These are phyloP conservation scores for Eimeria nieschulzi DNA, from an alignment of 169 alveolate species.

Conservation along the genomic window DNA sequence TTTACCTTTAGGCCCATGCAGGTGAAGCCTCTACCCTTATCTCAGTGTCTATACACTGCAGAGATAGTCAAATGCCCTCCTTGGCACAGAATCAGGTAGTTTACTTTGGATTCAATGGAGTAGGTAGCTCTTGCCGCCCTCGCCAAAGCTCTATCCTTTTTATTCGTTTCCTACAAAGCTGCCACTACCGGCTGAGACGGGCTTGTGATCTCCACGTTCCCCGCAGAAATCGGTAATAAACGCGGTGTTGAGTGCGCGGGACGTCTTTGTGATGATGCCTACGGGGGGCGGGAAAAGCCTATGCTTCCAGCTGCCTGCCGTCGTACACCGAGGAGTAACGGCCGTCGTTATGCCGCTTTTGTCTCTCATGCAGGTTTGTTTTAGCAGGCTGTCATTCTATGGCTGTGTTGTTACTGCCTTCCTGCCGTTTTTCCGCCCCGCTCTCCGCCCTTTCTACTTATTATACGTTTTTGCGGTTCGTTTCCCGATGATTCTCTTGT, in stretches of 20 bases:
- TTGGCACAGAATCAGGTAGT: neutral
- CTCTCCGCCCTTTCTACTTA: neutral
- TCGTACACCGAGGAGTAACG: slow-evolving; percentile 89
- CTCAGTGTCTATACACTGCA: neutral
- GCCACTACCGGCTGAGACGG: neutral
- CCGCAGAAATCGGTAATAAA: slow-evolving; percentile 93
- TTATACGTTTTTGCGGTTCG: neutral
- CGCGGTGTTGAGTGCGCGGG: slow-evolving; percentile 91
- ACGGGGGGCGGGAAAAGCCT: slow-evolving; percentile 98
- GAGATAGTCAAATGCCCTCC: neutral
- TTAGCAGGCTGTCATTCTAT: neutral
- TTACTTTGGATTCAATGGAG: neutral
- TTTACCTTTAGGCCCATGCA: slow-evolving; percentile 66
- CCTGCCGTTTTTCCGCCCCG: neutral
- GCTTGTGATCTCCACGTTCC: neutral
- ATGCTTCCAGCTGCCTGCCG: slow-evolving; percentile 94
- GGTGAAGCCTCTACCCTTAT: neutral
- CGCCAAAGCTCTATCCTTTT: neutral
- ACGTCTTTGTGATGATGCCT: slow-evolving; percentile 96
- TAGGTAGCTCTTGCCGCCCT: neutral
- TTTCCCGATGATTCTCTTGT: neutral
- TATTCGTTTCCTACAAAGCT: neutral
- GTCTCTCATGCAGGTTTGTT: slow-evolving; percentile 85
- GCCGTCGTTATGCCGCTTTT: slow-evolving; percentile 93
- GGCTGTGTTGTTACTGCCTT: neutral